Percentiles rank a stretch among this genome's conserved stretches.
phyloP scores from a whole-genome alignment of 805 yeast species.

The Wickerhamomyces ciferrii region DNA sequence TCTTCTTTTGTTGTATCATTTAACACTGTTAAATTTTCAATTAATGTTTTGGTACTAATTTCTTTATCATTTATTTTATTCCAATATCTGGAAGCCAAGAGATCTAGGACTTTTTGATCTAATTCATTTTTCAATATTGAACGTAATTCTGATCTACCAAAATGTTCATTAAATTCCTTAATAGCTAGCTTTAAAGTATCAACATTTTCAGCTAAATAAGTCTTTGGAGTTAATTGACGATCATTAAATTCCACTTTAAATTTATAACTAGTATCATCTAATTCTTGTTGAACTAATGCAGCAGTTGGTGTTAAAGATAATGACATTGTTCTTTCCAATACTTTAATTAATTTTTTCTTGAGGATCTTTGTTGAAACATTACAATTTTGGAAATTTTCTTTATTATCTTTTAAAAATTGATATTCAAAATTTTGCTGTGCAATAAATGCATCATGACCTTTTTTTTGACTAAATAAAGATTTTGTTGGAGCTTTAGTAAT shows the following conservation, averaged over 20 bases:
- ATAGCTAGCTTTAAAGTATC: conserved; percentile 82
- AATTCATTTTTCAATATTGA: conserved; percentile 75
- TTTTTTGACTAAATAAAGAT: conserved; percentile 44
- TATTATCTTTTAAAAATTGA: conserved; percentile 58
- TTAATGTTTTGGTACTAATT: conserved; percentile 12
- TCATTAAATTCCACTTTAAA: conserved; percentile 97
- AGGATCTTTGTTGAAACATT: conserved; percentile 71
- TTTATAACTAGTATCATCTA: conserved; percentile 88
- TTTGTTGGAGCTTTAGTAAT: conserved; percentile 70
- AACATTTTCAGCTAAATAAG: conserved; percentile 86
- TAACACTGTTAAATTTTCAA: conserved; percentile 49
- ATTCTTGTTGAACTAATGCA: conserved; percentile 76
- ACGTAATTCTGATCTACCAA: conserved; percentile 78
- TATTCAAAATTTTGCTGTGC: conserved; percentile 67
- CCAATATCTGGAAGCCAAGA: conserved; percentile 92
- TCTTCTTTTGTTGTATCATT: conserved; percentile 59
- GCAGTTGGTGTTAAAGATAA: conserved; percentile 84
- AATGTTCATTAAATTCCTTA: conserved; percentile 78
- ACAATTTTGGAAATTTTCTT: conserved; percentile 54
- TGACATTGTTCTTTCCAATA: conserved; percentile 89
- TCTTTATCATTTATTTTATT: conserved; percentile 39
- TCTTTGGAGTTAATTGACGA: conserved; percentile 87
- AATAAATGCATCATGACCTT: conserved; percentile 57
- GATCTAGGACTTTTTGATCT: conserved; percentile 84
- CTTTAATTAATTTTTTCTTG: conserved; percentile 77